Base-by-base conservation (phyloP, 495 filamentous ascomycete genomes). In the Penicillium soppii region DNA sequence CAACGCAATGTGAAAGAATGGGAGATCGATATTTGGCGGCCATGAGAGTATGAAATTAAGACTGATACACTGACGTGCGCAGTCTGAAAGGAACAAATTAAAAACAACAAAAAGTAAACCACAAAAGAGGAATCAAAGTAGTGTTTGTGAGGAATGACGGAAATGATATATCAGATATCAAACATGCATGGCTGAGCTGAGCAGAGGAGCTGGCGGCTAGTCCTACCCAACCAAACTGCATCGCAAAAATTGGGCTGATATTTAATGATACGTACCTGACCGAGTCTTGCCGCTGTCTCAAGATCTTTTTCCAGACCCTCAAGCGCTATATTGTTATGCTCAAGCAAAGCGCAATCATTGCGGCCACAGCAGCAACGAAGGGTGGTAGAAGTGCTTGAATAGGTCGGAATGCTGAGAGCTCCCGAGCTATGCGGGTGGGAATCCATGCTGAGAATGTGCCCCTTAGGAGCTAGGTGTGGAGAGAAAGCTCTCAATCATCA, bases 301-400 rank as follows among this genome's bases (percentile, higher is more conserved):
- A 96, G 87, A 71, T 97, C 89, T 56, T 84, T 85, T 70, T 98
- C 92, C 53, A 97, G 73, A 44, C 84, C 86, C 59, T 86, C 80
- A 17, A 96, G 77, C 33, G 90, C 83, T n/a, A 76, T 74, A 68
- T 85, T 82, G 66, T 89, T 95, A 61, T 90, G 82, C 67, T 80
- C 83, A 47, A 92, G 78, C 65, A 87, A 89, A 54, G 86, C 82
- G 63, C 92, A 97, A 53, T 90, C 86, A 37, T 76, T 65, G 35
- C 80, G 83, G 33, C 91, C 92, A 74, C 92, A 97, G 69, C 92
- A 97, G 71, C 92, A 97, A 52, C 66, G 65, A 47, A 76, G 65
- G 20, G 63, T 53, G 39, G 64, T 51, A 22, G 65, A 53, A 19
- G 61, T 49, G 23, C 50, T 57, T 8, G 65, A 69, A 54, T 71